Conservation (phyloP, 139 green algal species). For the Chlorella sp. region DNA sequence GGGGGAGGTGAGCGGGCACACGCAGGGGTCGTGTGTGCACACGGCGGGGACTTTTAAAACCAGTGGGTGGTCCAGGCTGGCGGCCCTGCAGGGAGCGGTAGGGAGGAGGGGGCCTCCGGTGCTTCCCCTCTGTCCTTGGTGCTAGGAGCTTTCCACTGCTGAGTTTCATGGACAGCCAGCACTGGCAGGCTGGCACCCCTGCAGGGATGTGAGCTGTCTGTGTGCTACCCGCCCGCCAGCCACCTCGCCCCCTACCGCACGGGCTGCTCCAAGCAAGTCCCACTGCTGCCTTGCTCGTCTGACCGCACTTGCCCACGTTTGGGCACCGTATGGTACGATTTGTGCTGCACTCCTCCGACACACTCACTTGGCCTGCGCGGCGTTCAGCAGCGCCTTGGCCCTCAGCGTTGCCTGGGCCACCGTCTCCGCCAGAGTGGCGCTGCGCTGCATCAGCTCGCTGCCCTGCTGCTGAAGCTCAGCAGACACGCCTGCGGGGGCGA, state of each 20-base stretch:
- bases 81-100: slow-evolving; percentile 7
- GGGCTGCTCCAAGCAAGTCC: too few species aligned
- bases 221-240: too few species aligned
- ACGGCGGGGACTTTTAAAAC: too few species aligned
- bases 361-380: slow-evolving; percentile 28
- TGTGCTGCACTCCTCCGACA: background rate
- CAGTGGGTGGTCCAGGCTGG: slow-evolving; percentile 44
- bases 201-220: background rate
- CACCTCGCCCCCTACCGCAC: too few species aligned
- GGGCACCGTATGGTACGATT: too few species aligned
- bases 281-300: too few species aligned
- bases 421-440: background rate
- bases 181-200: background rate
- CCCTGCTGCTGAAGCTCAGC: background rate
- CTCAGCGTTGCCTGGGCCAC: slow-evolving; percentile 31
- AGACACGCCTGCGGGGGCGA: background rate
- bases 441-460: slow-evolving; percentile 30
- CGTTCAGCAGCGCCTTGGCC: slow-evolving; percentile 36
- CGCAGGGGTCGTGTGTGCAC: background rate
- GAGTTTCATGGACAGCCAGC: background rate
- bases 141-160: too few species aligned
- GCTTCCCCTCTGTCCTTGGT: too few species aligned
- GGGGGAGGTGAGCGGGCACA: background rate
- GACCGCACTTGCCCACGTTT: too few species aligned
- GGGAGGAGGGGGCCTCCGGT: background rate